Base-by-base conservation (phyloP, 2,329 filamentous ascomycete species). In the Talaromyces sp. region DNA sequence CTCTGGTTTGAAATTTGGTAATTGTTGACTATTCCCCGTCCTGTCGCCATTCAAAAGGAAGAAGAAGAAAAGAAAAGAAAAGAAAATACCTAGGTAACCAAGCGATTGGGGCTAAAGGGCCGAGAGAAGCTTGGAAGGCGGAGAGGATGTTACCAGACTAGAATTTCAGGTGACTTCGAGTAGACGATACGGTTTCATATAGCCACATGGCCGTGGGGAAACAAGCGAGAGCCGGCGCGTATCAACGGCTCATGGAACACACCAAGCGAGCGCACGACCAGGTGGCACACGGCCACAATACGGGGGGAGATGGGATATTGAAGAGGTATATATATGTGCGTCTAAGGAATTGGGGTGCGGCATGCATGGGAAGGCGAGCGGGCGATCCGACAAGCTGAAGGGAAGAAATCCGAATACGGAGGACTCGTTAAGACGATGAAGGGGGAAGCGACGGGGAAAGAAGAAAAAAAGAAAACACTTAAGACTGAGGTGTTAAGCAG, bases 201-300 rank as follows among this genome's bases (percentile, higher is more conserved):
- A 28, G 13, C 48, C 48, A 33, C 48, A 52, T 37, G 31, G 48
- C 35, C 48, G 31, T 52, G 48, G 35, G 35, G 48, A 52, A 17
- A 39, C 48, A 28, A 52, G 35, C 35, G 48, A 52, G 48, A 10
- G 48, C 48, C 48, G 48, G 48, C 48, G 48, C 48, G 48, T 52
- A 39, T 36, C 48, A 52, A 52, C 48, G 48, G 35, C 48, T 48
- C 28, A 48, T 33, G 28, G 41, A 48, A 48, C 45, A 35, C 45
- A 48, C 9, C 45, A 48, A n/a, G 28, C 28, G 5, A 46, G 43
- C 25, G 43, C 43, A 46, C 43, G 22, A 51, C 17, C 48, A 51
- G 48, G 28, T n/a, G 46, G 46, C 46, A 50, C 46, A 13, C 25
- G 28, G 31, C 48, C 48, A 52, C 48, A 28, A 31, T 25, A 39